Conservation (phyloP, 192 early-diverging fungal species). For the Linnemannia zychae region DNA sequence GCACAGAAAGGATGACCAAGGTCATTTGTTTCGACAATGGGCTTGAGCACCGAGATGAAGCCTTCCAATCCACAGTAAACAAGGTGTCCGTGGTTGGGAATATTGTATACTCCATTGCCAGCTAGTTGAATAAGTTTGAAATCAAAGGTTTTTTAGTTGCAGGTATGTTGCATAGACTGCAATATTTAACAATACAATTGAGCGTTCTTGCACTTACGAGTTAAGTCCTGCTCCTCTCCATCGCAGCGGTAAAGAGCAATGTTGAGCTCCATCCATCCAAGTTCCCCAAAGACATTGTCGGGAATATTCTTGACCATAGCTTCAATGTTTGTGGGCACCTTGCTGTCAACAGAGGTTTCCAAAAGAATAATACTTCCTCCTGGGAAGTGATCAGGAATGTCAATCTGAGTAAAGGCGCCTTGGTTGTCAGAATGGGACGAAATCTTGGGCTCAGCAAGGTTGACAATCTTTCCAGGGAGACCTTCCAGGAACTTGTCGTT, state of each 20-base stretch:
- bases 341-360: slow-evolving; percentile 70
- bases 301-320: slow-evolving; percentile 71
- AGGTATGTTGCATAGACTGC: background rate
- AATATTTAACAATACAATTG: background rate
- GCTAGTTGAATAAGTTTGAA: slow-evolving; percentile 22
- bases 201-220: slow-evolving; percentile 58
- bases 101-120: slow-evolving; percentile 88
- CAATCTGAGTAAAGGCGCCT: slow-evolving; percentile 72
- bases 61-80: slow-evolving; percentile 96
- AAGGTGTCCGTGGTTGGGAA: slow-evolving; percentile 87
- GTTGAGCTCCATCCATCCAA: slow-evolving; percentile 85
- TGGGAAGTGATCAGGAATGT: slow-evolving; percentile 77
- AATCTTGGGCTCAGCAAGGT: slow-evolving; percentile 65
- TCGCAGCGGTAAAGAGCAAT: slow-evolving; percentile 87
- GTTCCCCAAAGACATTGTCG: slow-evolving; percentile 71
- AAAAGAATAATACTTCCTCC: slow-evolving; percentile 87
- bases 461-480: slow-evolving; percentile 62
- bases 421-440: slow-evolving; percentile 58
- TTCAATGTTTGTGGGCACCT: slow-evolving; percentile 65
- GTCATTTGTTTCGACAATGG: slow-evolving; percentile 88
- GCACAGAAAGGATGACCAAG: slow-evolving; percentile 93
- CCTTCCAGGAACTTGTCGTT: slow-evolving; percentile 55
- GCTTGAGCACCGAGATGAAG: slow-evolving; percentile 84
- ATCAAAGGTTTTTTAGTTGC: background rate
- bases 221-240: slow-evolving; percentile 88